These are phyloP conservation scores for Tetraselmis striata DNA, from an alignment of 139 green algal genomes.

Conservation along the genomic window DNA sequence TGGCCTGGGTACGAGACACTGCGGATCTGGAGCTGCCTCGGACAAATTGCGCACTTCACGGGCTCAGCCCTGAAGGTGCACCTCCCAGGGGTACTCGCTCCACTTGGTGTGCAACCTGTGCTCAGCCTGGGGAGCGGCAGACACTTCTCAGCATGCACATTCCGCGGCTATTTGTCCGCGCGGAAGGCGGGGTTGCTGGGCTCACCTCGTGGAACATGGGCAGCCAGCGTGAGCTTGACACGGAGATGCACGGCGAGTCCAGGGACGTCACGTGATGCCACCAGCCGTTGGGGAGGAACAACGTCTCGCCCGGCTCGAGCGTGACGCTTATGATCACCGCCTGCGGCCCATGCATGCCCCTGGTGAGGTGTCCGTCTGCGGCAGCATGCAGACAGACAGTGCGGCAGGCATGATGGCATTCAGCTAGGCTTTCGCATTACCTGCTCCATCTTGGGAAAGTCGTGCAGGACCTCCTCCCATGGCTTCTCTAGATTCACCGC, in stretches of 20 bases:
- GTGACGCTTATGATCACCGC: neutral
- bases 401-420: no score
- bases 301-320: neutral
- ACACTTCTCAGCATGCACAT: neutral
- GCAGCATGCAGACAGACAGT: no score
- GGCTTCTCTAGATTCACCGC: neutral
- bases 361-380: no score
- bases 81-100: neutral
- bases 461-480: neutral
- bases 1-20: no score
- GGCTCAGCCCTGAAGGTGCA: neutral
- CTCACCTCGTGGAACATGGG: neutral
- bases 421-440: no score
- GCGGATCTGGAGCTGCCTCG: no score
- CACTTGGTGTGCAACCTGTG: neutral
- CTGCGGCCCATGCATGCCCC: neutral
- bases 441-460: neutral
- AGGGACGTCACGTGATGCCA: neutral
- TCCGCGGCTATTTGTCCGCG: neutral
- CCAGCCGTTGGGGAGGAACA: neutral
- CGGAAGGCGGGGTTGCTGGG: neutral
- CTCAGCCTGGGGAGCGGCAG: neutral
- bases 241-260: neutral
- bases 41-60: no score
- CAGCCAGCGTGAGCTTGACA: neutral